Conservation (phyloP, 805 yeast genomes). For the Kuraishia borneana region DNA sequence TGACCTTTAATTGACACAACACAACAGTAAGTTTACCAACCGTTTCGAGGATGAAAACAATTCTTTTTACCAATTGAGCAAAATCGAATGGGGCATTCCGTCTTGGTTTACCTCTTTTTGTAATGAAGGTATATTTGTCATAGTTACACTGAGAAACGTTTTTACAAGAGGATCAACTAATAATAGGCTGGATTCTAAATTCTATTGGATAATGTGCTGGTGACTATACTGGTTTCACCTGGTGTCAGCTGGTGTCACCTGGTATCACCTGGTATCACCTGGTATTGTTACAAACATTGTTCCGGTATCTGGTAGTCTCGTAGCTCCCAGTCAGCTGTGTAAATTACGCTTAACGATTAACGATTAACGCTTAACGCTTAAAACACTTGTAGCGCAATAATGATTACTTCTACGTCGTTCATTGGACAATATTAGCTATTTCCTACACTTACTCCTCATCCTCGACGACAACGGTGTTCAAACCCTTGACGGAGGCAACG, state of each 20-base stretch:
- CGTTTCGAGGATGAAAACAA: too few relatives aligned
- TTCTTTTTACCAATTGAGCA: constrained; percentile 7
- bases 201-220: neutral
- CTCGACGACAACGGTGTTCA: constrained; percentile 94
- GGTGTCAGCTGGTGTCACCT: neutral
- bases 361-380: neutral
- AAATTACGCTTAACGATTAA: neutral
- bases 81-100: constrained; percentile 28
- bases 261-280: neutral
- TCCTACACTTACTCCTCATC: constrained; percentile 32
- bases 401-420: too few relatives aligned
- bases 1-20: too few relatives aligned
- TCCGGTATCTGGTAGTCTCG: neutral
- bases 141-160: constrained; percentile 95
- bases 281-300: neutral
- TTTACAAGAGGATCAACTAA: too few relatives aligned
- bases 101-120: constrained; percentile 39
- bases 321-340: too few relatives aligned
- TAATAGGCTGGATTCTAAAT: too few relatives aligned
- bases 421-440: too few relatives aligned
- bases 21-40: too few relatives aligned
- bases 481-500: constrained; percentile 94
- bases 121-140: constrained; percentile 66
- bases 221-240: neutral
- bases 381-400: neutral